Base-by-base conservation (phyloP, 805 yeast species). In the Lipomyces yamanashiensis region DNA sequence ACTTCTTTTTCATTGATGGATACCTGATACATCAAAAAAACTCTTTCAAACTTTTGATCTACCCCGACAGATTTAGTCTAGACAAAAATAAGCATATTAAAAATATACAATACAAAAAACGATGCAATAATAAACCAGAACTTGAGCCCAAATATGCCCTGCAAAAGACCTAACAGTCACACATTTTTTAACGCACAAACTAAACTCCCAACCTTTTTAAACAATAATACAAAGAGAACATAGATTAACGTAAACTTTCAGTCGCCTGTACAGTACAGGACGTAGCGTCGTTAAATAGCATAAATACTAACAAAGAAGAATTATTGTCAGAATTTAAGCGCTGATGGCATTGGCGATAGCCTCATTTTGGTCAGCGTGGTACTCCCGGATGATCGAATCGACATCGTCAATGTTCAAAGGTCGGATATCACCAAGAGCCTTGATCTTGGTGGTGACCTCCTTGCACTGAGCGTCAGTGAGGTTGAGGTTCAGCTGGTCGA, bases 361-460 rank as follows among this genome's bases (percentile, higher is more conserved):
- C 23, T 44, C 19, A 39, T 13, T 58, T 54, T 56, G 62, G 52
- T 66, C 90, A 53, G 91, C 88, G 77, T 93, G 99, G 85, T 76
- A 93, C 69, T 92, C 96, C 78, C 92, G 90, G 76, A 93, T 93
- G 73, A 93, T 92, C 40, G 97, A 90, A 79, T 93, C 99, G 62
- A 95, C 98, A 78, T 93, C 99, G 76, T 95, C 98, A 74, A 93
- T 92, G 76, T 88, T 90, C 76, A 95, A 84, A 63, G 91, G 95
- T 79, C 98, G 86, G 63, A 95, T 90, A 77, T 93, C 99, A 70
- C 98, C 99, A 74, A 93, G 84, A 79, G 87, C 84, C 83, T 93
- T 93, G 78, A 93, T 92, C 82, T 92, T 92, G 72, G 84, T 82
- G 41, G 99, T 93, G 68, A 95, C 96, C 76, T 90, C 97, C 84